phyloP scores from a whole-genome alignment of 2,329 filamentous ascomycete species.

The Neophaeococcomyces aloes region DNA sequence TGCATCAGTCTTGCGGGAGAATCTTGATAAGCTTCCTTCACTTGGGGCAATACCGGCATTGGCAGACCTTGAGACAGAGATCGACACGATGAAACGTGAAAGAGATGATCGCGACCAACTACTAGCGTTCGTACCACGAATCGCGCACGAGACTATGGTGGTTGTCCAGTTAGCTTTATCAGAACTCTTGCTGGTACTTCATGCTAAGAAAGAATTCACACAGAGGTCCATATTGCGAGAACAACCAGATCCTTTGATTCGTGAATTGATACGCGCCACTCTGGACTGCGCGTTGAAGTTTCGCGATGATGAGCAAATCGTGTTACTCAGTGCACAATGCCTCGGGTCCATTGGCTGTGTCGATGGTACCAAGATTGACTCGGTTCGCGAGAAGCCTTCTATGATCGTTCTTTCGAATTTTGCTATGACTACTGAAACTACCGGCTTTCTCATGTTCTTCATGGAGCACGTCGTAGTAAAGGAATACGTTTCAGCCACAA shows the following conservation, averaged over 20 bases:
- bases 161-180: constrained; percentile 72
- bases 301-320: constrained; percentile 56
- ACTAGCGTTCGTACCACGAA: constrained; percentile 59
- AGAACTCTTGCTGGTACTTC: constrained; percentile 66
- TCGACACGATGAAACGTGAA: constrained; percentile 54
- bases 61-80: constrained; percentile 53
- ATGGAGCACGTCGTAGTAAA: constrained; percentile 82
- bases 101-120: constrained; percentile 59
- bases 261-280: constrained; percentile 61
- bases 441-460: constrained; percentile 75
- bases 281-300: constrained; percentile 80
- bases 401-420: constrained; percentile 86
- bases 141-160: constrained; percentile 71
- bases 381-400: constrained; percentile 64
- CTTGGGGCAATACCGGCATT: constrained; percentile 61
- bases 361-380: constrained; percentile 81
- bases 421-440: constrained; percentile 61
- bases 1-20: constrained; percentile 49
- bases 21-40: constrained; percentile 68
- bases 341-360: constrained; percentile 83
- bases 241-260: constrained; percentile 66
- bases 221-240: constrained; percentile 73
- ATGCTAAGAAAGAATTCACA: constrained; percentile 62
- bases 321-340: constrained; percentile 65
- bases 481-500: constrained; percentile 80